Base-by-base conservation (phyloP, 2,329 filamentous ascomycete species). In the Neofusicoccum kwambonambiense region DNA sequence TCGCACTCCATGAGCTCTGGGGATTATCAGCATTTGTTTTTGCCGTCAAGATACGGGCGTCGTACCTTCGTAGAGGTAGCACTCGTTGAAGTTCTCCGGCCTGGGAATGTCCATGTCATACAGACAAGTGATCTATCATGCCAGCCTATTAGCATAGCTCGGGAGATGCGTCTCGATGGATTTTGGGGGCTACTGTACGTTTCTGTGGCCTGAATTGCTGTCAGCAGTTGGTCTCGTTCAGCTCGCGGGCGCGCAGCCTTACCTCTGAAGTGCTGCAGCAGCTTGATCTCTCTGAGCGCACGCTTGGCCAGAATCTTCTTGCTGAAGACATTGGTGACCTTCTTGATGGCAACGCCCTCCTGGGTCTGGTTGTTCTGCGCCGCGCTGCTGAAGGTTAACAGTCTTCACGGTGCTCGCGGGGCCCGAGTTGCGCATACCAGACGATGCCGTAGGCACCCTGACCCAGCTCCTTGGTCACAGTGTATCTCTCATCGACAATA, bases 271-370 rank as follows among this genome's bases (percentile, higher is more conserved):
- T 99, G 95, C 83, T 98, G 94, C 69, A 99, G 85, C 71, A 99
- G 87, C 87, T 98, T 99, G 82, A 99, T 98, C 83, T 99, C 95
- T 79, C 95, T 89, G 84, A 99, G 81, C 57, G 95, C 95, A 75
- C 95, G 91, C 88, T 99, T 99, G 73, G 95, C 95, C 70, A 99
- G 86, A 72, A 99, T 99, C 88, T 98, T 98, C 84, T 99, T 99
- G 86, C 93, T 97, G 81, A 99, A 99, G 73, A 99, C 94, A 90
- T 99, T 99, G 83, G 95, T 99, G 78, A 99, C 92, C 82, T 99
- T 99, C 82, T 99, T 99, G 84, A 99, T 95, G 73, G 95, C 95
- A 68, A 99, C 93, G 45, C 94, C 93, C 77, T 99, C 95, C 74
- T 88, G 90, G 37, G 91, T 96, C 78, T 93, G 88, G 76, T 88